These are phyloP conservation scores for Metschnikowia continentalis DNA, from an alignment of 805 yeast species.

Conservation along the genomic window DNA sequence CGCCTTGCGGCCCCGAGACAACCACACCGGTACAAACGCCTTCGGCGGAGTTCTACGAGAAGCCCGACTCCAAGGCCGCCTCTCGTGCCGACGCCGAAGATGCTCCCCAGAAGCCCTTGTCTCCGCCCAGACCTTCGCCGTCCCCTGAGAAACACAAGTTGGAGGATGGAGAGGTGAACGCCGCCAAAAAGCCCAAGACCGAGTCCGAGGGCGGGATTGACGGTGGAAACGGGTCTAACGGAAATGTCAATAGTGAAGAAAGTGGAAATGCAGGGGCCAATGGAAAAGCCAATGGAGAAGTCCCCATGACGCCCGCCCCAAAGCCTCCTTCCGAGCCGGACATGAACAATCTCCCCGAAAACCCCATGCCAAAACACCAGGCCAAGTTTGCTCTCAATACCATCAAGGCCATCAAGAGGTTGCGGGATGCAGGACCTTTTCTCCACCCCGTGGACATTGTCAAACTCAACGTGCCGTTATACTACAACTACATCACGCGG, in stretches of 20 bases:
- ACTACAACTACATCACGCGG: conserved; percentile 72
- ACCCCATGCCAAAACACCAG: conserved; percentile 81
- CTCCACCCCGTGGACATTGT: conserved; percentile 85
- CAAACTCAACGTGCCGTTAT: conserved; percentile 84
- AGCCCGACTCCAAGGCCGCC: conserved; percentile 12
- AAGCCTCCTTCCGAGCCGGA: conserved; percentile 72
- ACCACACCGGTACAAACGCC: conserved; percentile 40
- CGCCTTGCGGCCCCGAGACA: conserved; percentile 24
- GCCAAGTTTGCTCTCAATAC: conserved; percentile 72
- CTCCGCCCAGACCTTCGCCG: conserved; percentile 46
- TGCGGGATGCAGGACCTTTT: conserved; percentile 91
- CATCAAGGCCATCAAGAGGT: conserved; percentile 79
- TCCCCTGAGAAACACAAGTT: conserved; percentile 34
- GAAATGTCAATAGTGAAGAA: too few relatives aligned
- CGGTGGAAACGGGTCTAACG: not conserved
- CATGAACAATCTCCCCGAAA: conserved; percentile 58
- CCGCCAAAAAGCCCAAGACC: conserved; percentile 19
- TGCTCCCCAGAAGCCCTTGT: conserved; percentile 35
- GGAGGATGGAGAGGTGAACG: conserved; percentile 23
- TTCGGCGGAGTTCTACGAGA: conserved; percentile 29
- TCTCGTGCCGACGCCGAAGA: conserved; percentile 12
- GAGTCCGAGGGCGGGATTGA: conserved; percentile 9
- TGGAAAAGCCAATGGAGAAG: not conserved
- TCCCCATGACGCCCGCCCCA: conserved; percentile 56
- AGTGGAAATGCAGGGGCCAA: not conserved